These are phyloP conservation scores for Halophytophthora batemanensis DNA, from an alignment of 352 stramenopile genomes.

Conservation along the genomic window DNA sequence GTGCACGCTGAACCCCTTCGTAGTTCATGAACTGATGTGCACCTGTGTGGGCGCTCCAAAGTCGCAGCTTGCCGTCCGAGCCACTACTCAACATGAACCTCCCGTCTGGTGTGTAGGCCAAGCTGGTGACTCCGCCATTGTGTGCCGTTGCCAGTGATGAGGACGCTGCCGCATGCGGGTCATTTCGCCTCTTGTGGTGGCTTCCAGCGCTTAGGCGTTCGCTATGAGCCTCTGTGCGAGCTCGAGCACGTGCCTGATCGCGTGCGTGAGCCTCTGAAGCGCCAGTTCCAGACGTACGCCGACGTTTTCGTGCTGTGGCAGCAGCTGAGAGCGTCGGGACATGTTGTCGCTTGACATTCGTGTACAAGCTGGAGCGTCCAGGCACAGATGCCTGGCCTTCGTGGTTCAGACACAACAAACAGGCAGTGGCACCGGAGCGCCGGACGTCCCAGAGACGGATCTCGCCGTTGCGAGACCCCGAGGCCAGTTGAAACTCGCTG, in stretches of 20 bases:
- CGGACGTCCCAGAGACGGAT: conserved; percentile 88
- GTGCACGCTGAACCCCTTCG: conserved; percentile 26
- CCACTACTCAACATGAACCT: conserved; percentile 62
- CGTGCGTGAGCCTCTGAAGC: conserved; percentile 20
- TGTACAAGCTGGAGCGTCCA: conserved; percentile 47
- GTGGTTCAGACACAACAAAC: conserved; percentile 76
- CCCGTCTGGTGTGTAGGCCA: conserved; percentile 64
- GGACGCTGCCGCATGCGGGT: conserved; percentile 55
- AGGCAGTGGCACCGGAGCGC: conserved; percentile 76
- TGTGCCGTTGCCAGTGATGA: conserved; percentile 53
- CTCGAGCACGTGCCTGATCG: conserved; percentile 18
- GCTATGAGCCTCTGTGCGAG: conserved; percentile 18
- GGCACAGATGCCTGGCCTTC: conserved; percentile 52
- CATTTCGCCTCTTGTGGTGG: conserved; percentile 27
- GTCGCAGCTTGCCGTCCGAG: conserved; percentile 50
- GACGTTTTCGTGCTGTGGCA: conserved; percentile 29
- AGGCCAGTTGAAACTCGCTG: conserved; percentile 72
- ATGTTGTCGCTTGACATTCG: conserved; percentile 38
- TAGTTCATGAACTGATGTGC: conserved; percentile 77
- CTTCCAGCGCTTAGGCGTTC: conserved; percentile 6
- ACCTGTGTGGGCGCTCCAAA: conserved; percentile 62
- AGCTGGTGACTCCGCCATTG: conserved; percentile 43
- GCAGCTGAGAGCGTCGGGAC: conserved; percentile 30
- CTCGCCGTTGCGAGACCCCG: conserved; percentile 54
- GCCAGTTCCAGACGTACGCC: conserved; percentile 11